Conservation (phyloP, 2,329 filamentous ascomycete species). For the Cladosporium sphaerospermum region DNA sequence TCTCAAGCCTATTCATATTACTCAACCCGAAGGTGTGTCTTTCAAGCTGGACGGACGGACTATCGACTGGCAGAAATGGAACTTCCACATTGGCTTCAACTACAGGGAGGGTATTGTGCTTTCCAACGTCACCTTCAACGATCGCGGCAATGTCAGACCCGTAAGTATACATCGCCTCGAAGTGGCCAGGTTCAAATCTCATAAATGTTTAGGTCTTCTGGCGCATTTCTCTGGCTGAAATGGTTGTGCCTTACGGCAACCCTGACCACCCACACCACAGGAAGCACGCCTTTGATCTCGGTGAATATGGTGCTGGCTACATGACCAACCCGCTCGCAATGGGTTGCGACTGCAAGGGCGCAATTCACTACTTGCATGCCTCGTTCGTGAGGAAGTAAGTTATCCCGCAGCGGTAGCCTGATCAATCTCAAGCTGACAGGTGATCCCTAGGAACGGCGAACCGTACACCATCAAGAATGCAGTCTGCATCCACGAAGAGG, state of each 20-base stretch:
- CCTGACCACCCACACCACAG: constrained; percentile 72
- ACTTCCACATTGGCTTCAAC: constrained; percentile 84
- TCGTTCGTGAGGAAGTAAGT: constrained; percentile 49
- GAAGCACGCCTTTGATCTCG: constrained; percentile 75
- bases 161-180: neutral
- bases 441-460: constrained; percentile 20
- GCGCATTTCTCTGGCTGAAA: constrained; percentile 76
- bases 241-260: constrained; percentile 83
- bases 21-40: constrained; percentile 77
- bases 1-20: constrained; percentile 77
- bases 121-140: constrained; percentile 80
- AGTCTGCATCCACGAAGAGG: constrained; percentile 87
- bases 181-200: neutral
- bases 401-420: constrained; percentile 26
- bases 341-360: constrained; percentile 77
- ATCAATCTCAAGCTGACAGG: too few relatives aligned
- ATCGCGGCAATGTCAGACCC: constrained; percentile 65
- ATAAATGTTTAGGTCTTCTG: constrained; percentile 60
- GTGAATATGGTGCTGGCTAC: constrained; percentile 51
- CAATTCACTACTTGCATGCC: constrained; percentile 78
- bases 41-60: constrained; percentile 67
- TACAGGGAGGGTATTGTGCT: constrained; percentile 85
- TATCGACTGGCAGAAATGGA: constrained; percentile 86
- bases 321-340: constrained; percentile 45
- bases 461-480: constrained; percentile 79